Base-by-base conservation (phyloP, 768 basidiomycete species). In the Suillus subluteus region DNA sequence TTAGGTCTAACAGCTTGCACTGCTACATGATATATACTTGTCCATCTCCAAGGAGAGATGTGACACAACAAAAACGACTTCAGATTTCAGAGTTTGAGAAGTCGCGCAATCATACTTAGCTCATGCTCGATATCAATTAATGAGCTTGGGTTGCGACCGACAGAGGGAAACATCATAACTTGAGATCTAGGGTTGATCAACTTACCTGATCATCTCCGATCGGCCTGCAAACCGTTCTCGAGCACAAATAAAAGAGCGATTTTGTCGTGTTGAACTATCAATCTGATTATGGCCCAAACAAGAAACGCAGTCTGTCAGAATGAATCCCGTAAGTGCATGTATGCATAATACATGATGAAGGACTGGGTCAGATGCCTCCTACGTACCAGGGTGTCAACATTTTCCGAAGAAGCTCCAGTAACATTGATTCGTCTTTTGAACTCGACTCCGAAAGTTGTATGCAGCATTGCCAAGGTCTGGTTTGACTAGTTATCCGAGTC, bases 401-500 rank as follows among this genome's bases (percentile, higher is more conserved):
- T 55, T 55, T 32, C 18, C 30, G 13, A 23, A 40, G 58, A 23
- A 59, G n/a, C 23, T 59, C 38, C 58, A 40, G 23, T 26, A 23
- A 58, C 7, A 58, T 41, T 26, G 13, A 15, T 16, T 23, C 58
- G 4, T 58, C n/a, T 8, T 15, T 15, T 40, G n/a, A 40, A 16
- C 23, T 71, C 73, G 69, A 58, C 74, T 68, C 38, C 75, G 75
- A 43, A 72, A 74, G 30, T 75, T 75, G 43, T 75, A 77, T 35
- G 65, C 65, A 37, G 72, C 26, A 26, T 26, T 26, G 26, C 26
- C 26, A 26, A 26, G 71, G 59, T 75, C 69, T 2, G 43, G n/a
- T 62, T 76, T 69, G 68, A 12, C 35, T 58, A 37, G 21, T 6
- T 56, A 58, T 5, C 26, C 26, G 26, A 26, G 26, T 30, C 13